phyloP scores from a whole-genome alignment of 495 filamentous ascomycete genomes.

The Platismatia glauca region DNA sequence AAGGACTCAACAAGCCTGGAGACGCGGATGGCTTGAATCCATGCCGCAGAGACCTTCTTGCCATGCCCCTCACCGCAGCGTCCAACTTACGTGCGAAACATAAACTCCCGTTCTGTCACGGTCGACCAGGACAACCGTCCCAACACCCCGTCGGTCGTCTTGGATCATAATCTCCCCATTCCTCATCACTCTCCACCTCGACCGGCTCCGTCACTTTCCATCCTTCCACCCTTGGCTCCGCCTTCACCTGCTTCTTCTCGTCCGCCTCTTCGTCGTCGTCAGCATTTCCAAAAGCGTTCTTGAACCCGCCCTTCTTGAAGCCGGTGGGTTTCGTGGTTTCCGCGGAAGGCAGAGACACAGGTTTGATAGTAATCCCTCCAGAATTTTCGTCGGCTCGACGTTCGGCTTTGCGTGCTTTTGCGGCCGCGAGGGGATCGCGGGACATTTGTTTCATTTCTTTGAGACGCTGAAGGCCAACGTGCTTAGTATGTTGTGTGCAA shows the following conservation, averaged over 20 bases:
- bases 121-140: constrained; percentile 30
- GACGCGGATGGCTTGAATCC: neutral
- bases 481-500: neutral
- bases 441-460: constrained; percentile 55
- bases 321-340: constrained; percentile 27
- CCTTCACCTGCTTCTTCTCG: constrained; percentile 45
- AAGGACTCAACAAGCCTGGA: neutral
- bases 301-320: constrained; percentile 57
- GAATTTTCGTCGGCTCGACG: constrained; percentile 54
- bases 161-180: constrained; percentile 43
- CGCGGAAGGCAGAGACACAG: constrained; percentile 14
- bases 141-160: constrained; percentile 44
- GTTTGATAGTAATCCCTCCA: constrained; percentile 31
- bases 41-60: neutral
- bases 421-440: constrained; percentile 46
- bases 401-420: constrained; percentile 61
- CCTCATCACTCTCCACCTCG: constrained; percentile 28
- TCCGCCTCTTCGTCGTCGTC: constrained; percentile 40
- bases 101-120: neutral
- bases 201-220: constrained; percentile 35
- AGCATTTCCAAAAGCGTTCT: constrained; percentile 48
- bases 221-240: constrained; percentile 43
- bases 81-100: neutral
- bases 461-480: constrained; percentile 36
- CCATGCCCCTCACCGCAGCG: neutral